Base-by-base conservation (phyloP, 1,139 yeast species). In the Schwanniomyces etchellsii region DNA sequence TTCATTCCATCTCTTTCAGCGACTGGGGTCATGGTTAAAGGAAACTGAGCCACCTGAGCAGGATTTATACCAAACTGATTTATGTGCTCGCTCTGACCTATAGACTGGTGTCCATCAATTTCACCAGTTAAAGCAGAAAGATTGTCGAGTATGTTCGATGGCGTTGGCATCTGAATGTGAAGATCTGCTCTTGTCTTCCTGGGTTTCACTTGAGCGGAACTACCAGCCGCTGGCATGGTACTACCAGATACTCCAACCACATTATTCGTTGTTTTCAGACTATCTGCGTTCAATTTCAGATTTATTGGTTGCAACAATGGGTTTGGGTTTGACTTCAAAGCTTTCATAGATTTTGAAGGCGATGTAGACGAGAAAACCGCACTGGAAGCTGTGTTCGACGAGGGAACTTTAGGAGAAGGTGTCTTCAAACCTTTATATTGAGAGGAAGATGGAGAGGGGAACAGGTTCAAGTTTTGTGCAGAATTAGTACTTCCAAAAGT, bases 21-120 rank as follows among this genome's bases (percentile, higher is more conserved):
- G 2, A 81, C 77, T 1, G 91, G 93, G 0, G 93, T 81, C 93
- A 81, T 81, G 0, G 84, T 70, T 44, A 80, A 58, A 10, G 81
- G 75, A 14, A 68, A 48, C 28, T 62, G 60, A 4, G 68, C 60
- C 2, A 74, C 64, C 28, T 65, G 71, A 9, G 73, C 57, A 2
- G 78, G 70, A 47, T 74, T 69, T 40, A 77, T 66, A 28, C 88
- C 82, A 61, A 77, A 77, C 47, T 81, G 82, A 50, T 81, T 77
- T 9, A 76, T 67, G 37, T 70, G 70, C 14, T 58, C 66, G 26
- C 38, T 40, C 16, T 26, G 38, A 9, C 28, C 27, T 4, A 45
- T 54, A 29, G 38, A 38, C n/a, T 45, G 52, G 9, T 50, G 53
- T 29, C 50, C 56, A 20, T 20, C 25, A 20, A 13, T 20, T 14